Conservation (phyloP, 2,329 filamentous ascomycete genomes). For the Capronia coronata region DNA sequence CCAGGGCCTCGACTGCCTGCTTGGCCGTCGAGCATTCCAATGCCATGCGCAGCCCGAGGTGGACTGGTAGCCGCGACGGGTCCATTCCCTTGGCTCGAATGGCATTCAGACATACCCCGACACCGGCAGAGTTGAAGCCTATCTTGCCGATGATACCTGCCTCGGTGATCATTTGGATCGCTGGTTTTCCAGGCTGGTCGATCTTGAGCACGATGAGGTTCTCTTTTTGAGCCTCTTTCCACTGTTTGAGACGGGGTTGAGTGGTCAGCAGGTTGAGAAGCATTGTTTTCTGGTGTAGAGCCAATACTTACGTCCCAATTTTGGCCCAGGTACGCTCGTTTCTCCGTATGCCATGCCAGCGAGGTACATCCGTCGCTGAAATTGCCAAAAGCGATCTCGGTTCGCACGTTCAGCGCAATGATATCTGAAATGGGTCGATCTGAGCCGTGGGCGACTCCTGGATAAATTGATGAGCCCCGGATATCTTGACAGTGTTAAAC, state of each 20-base stretch:
- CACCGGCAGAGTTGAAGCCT: constrained; percentile 45
- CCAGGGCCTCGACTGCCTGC: constrained; percentile 46
- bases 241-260: constrained; percentile 26
- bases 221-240: constrained; percentile 42
- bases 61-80: constrained; percentile 44
- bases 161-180: constrained; percentile 50
- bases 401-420: constrained; percentile 53
- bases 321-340: constrained; percentile 42
- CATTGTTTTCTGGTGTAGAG: too few species aligned
- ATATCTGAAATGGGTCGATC: constrained; percentile 44
- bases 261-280: too few species aligned
- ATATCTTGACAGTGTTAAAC: too few species aligned
- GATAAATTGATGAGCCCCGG: too few species aligned
- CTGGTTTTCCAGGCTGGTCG: constrained; percentile 38
- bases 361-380: constrained; percentile 54
- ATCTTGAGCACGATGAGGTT: constrained; percentile 48
- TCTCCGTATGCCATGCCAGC: constrained; percentile 43
- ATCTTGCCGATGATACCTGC: constrained; percentile 37
- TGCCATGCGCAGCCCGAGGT: constrained; percentile 47
- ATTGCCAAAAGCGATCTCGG: constrained; percentile 52
- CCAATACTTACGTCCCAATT: constrained; percentile 50
- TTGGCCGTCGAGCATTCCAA: constrained; percentile 42
- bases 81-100: constrained; percentile 47
- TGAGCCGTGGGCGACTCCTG: constrained; percentile 42
- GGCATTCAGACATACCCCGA: constrained; percentile 52